A percentile compares a stretch with the other conserved stretches of the same genome.
Conservation (phyloP, 371 early-diverging fungal genomes). For the Phascolomyces articulosus region DNA sequence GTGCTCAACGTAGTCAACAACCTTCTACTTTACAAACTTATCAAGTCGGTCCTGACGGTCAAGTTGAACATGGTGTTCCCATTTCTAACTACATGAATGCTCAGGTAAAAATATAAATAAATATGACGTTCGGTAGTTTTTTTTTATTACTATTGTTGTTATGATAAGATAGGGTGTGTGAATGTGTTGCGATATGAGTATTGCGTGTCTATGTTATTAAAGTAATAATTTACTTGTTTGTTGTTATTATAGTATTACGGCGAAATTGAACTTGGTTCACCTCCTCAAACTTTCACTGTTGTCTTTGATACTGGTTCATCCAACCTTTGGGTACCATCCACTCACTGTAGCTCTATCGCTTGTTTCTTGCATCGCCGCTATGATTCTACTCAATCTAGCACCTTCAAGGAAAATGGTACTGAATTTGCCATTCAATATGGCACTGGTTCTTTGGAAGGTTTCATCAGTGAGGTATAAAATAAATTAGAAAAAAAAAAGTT, state of each 20-base stretch:
- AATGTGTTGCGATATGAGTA: background rate
- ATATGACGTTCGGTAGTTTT: slow-evolving; percentile 3
- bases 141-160: background rate
- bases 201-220: too few relatives aligned
- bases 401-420: slow-evolving; percentile 87
- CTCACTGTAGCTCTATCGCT: slow-evolving; percentile 89
- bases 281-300: slow-evolving; percentile 89
- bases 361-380: slow-evolving; percentile 91
- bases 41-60: slow-evolving; percentile 17
- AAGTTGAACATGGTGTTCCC: slow-evolving; percentile 78
- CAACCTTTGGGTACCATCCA: slow-evolving; percentile 97
- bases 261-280: slow-evolving; percentile 82
- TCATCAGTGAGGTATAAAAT: slow-evolving; percentile 62
- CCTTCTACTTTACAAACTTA: slow-evolving; percentile 29
- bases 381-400: slow-evolving; percentile 71
- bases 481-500: background rate
- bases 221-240: background rate
- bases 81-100: slow-evolving; percentile 95
- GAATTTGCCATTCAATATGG: slow-evolving; percentile 92
- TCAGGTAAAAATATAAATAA: slow-evolving; percentile 55
- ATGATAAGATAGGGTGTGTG: background rate
- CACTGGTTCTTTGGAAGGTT: slow-evolving; percentile 91
- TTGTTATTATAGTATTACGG: slow-evolving; percentile 75
- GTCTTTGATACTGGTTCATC: slow-evolving; percentile 96
- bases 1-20: slow-evolving; percentile 49